These are phyloP conservation scores for Podaxis pistillaris DNA, from an alignment of 768 basidiomycete genomes.

Conservation along the genomic window DNA sequence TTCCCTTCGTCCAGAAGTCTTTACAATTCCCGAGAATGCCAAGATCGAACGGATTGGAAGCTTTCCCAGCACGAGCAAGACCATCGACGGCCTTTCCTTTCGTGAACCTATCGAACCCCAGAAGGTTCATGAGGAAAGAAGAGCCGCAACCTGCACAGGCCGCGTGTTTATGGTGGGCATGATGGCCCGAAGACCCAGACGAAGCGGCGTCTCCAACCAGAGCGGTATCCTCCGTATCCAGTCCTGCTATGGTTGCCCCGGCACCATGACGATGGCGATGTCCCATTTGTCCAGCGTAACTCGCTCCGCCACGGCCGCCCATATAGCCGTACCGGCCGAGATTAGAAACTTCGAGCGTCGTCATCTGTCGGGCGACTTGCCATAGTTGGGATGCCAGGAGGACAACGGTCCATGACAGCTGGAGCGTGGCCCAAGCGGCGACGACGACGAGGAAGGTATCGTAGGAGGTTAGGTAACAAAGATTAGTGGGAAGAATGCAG, in stretches of 20 bases:
- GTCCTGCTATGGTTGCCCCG: slow-evolving; percentile 32
- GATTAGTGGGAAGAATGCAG: slow-evolving; percentile 62
- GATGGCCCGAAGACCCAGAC: slow-evolving; percentile 29
- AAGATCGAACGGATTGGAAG: slow-evolving; percentile 89
- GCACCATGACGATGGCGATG: slow-evolving; percentile 53
- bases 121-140: slow-evolving; percentile 82
- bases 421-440: slow-evolving; percentile 83
- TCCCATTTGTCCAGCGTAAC: slow-evolving; percentile 72
- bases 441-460: slow-evolving; percentile 88
- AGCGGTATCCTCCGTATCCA: slow-evolving; percentile 47
- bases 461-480: slow-evolving; percentile 69
- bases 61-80: slow-evolving; percentile 70
- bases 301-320: slow-evolving; percentile 83
- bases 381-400: slow-evolving; percentile 85
- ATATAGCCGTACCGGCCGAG: slow-evolving; percentile 95
- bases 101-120: slow-evolving; percentile 94
- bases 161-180: slow-evolving; percentile 31
- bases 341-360: slow-evolving; percentile 93
- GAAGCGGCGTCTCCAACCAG: slow-evolving; percentile 28
- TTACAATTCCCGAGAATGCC: slow-evolving; percentile 77
- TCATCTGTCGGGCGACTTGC: slow-evolving; percentile 94
- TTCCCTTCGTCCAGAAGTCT: slow-evolving; percentile 92
- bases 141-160: slow-evolving; percentile 44
- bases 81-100: slow-evolving; percentile 87
- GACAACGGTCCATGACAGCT: slow-evolving; percentile 92